A percentile compares a stretch with the other conserved stretches of the same genome.
Evolutionary conservation across 2,329 filamentous ascomycete genomes (phyloP).

Genomic region (Cordyceps farinosa): DNA sequence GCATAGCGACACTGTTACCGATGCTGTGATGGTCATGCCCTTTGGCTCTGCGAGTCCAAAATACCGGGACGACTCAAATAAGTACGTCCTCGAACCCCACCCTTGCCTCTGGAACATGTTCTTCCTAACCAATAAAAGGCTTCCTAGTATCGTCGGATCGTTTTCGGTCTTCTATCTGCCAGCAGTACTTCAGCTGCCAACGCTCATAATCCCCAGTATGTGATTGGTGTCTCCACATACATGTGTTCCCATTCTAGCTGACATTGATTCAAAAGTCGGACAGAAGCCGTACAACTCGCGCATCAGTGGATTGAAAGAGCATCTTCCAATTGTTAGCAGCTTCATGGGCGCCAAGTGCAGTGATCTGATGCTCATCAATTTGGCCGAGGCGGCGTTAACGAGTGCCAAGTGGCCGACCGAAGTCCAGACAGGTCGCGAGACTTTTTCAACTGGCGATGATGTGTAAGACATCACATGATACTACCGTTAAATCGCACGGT

Average conservation of each 20-base stretch:
- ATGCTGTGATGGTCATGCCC: slow-evolving; percentile 10
- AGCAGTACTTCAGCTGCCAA: slow-evolving; percentile 8
- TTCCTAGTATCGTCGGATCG: slow-evolving; percentile 8
- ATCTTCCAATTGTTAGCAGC: slow-evolving; percentile 15
- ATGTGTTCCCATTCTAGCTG: background rate
- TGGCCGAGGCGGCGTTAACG: slow-evolving; percentile 16
- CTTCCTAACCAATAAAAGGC: slow-evolving; percentile 10
- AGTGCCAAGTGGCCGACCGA: slow-evolving; percentile 17
- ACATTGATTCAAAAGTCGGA: slow-evolving; percentile 13
- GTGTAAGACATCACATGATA: background rate
- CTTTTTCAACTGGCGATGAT: slow-evolving; percentile 10
- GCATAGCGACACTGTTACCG: slow-evolving; percentile 9
- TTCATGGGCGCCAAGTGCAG: slow-evolving; percentile 17
- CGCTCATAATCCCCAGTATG: slow-evolving; percentile 8
- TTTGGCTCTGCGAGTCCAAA: slow-evolving; percentile 11
- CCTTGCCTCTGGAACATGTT: slow-evolving; percentile 1
- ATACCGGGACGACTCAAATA: slow-evolving; percentile 6
- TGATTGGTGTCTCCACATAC: background rate
- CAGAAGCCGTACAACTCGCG: slow-evolving; percentile 18
- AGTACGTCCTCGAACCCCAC: slow-evolving; percentile 4
- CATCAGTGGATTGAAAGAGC: slow-evolving; percentile 13
- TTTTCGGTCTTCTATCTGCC: slow-evolving; percentile 11
- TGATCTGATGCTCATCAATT: slow-evolving; percentile 18
- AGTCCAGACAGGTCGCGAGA: slow-evolving; percentile 14
- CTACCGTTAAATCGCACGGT: background rate